Conservation (phyloP, 2,329 filamentous ascomycete genomes). For the Cordyceps tenuipes region DNA sequence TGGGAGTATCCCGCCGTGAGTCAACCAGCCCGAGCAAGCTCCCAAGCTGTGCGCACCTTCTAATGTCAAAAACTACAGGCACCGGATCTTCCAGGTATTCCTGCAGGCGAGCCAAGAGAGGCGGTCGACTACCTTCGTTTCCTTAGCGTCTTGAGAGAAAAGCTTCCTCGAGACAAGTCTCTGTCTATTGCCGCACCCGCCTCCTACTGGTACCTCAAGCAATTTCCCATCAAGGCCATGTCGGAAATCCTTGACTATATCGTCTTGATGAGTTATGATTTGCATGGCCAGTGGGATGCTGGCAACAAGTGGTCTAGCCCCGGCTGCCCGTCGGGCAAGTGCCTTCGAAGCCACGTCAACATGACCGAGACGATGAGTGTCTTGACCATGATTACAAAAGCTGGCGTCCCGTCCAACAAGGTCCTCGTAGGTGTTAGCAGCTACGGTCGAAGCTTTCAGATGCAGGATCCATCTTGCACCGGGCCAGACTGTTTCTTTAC, state of each 20-base stretch:
- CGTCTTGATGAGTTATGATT: slow-evolving; percentile 21
- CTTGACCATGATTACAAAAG: neutral
- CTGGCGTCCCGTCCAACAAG: neutral
- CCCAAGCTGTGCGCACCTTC: no score
- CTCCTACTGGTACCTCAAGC: slow-evolving; percentile 23
- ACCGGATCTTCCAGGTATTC: slow-evolving; percentile 15
- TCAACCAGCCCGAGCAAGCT: no score
- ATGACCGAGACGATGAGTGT: slow-evolving; percentile 24
- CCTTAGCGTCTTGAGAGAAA: slow-evolving; percentile 5
- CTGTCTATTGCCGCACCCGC: slow-evolving; percentile 19
- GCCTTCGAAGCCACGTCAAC: slow-evolving; percentile 29
- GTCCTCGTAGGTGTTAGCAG: neutral
- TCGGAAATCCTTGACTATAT: slow-evolving; percentile 19
- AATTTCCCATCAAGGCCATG: slow-evolving; percentile 20
- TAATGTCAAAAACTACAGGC: neutral
- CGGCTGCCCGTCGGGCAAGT: slow-evolving; percentile 24
- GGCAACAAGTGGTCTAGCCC: slow-evolving; percentile 15
- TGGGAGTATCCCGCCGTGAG: slow-evolving; percentile 10
- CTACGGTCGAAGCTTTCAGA: no score
- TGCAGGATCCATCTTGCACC: no score
- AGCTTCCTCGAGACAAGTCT: neutral
- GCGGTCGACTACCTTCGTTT: slow-evolving; percentile 12
- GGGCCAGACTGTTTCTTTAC: no score
- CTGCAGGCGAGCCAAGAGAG: slow-evolving; percentile 10
- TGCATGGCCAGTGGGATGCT: slow-evolving; percentile 18